phyloP scores from a whole-genome alignment of 345 rosid species.

The Gossypium herbaceum region DNA sequence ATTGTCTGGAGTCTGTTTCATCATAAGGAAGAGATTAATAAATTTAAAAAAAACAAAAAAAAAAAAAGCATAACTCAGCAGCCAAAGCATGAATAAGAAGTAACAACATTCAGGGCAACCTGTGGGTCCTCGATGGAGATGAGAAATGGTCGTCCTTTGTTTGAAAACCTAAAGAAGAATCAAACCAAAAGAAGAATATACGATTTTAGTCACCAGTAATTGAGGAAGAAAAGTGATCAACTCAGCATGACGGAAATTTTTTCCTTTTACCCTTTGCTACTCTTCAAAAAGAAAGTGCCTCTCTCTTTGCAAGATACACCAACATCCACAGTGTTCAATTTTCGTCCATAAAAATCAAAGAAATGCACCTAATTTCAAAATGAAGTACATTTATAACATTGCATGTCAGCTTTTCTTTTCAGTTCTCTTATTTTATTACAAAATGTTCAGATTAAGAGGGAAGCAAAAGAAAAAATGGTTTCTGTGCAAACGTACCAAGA shows the following conservation, averaged over 20 bases:
- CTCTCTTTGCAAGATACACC: constrained; percentile 75
- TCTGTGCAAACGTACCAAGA: constrained; percentile 54
- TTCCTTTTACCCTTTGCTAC: constrained; percentile 59
- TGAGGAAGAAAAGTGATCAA: not conserved
- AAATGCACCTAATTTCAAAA: constrained; percentile 58
- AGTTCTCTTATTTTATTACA: not conserved
- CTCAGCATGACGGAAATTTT: not conserved
- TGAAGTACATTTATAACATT: constrained; percentile 5
- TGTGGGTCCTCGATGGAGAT: constrained; percentile 95
- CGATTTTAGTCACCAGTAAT: not conserved
- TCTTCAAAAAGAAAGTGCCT: constrained; percentile 71
- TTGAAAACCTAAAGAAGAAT: constrained; percentile 50
- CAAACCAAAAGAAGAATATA: constrained; percentile 6
- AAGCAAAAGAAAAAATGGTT: not conserved
- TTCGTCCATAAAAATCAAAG: constrained; percentile 86
- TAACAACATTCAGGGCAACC: constrained; percentile 35
- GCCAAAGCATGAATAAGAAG: not conserved
- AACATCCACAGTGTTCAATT: constrained; percentile 69
- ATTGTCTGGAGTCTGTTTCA: constrained; percentile 68
- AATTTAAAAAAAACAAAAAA: not conserved
- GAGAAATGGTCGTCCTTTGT: constrained; percentile 54
- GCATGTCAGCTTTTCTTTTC: not conserved
- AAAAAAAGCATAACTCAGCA: not conserved
- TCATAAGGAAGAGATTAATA: constrained; percentile 3
- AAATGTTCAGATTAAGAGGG: not conserved